These are phyloP conservation scores for Pneumocystis jirovecii DNA, from an alignment of 1,139 yeast species.

Conservation along the genomic window DNA sequence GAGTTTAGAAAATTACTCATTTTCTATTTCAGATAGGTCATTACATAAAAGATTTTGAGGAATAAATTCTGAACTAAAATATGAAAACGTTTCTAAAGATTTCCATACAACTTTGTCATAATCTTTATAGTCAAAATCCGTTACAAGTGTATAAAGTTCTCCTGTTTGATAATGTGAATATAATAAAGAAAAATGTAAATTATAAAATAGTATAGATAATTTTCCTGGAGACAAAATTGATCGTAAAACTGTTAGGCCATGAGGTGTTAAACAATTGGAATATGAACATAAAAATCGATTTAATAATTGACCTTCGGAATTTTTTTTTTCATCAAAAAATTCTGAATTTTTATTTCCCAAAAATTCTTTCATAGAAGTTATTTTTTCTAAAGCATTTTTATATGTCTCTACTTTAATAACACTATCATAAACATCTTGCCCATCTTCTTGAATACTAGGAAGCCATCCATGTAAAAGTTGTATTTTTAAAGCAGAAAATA, in stretches of 20 bases:
- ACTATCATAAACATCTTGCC: conserved; percentile 23
- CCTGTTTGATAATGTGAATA: conserved; percentile 33
- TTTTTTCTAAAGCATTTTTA: background rate
- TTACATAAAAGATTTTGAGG: conserved; percentile 20
- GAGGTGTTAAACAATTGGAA: conserved; percentile 33
- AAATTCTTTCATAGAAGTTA: conserved; percentile 3
- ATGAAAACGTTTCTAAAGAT: conserved; percentile 34
- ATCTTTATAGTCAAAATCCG: conserved; percentile 58
- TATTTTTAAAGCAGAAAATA: conserved; percentile 34
- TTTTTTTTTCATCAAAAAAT: background rate
- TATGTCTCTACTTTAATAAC: conserved; percentile 13
- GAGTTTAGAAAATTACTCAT: background rate
- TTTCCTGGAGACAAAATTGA: conserved; percentile 33
- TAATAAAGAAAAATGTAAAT: conserved; percentile 69
- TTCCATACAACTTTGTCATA: conserved; percentile 51
- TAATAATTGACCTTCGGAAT: conserved; percentile 36
- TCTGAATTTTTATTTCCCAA: background rate
- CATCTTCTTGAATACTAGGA: conserved; percentile 23
- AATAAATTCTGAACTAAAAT: conserved; percentile 46
- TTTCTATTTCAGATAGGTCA: background rate
- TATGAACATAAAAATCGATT: background rate
- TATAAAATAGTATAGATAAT: conserved; percentile 59
- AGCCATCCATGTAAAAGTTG: conserved; percentile 41
- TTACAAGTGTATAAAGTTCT: conserved; percentile 47
- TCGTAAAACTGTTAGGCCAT: conserved; percentile 38